Conservation (phyloP, 2,329 filamentous ascomycete genomes). For the Neofusicoccum cordaticola region DNA sequence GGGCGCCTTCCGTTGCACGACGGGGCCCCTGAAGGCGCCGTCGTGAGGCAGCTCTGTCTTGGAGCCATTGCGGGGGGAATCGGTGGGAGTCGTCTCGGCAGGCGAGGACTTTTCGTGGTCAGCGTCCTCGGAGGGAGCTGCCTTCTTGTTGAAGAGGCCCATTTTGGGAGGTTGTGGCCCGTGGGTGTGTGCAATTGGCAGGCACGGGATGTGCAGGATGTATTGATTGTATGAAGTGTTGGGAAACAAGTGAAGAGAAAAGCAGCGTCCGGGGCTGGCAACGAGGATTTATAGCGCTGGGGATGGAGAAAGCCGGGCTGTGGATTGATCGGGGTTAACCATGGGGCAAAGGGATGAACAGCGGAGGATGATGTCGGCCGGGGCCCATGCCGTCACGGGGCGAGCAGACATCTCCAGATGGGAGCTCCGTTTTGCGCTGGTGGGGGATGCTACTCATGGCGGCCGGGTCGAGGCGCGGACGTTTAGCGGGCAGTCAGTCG, state of each 20-base stretch:
- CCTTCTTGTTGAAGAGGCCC: slow-evolving; percentile 18
- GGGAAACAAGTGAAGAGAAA: slow-evolving; percentile 4
- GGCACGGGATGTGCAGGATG: slow-evolving; percentile 2
- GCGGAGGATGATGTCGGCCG: slow-evolving; percentile 12
- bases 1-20: neutral
- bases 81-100: slow-evolving; percentile 16
- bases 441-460: slow-evolving; percentile 16
- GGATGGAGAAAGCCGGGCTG: slow-evolving; percentile 5
- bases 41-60: neutral
- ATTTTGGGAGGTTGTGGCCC: slow-evolving; percentile 4
- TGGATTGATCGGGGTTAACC: slow-evolving; percentile 15
- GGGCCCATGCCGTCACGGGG: slow-evolving; percentile 13
- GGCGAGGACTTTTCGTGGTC: slow-evolving; percentile 14
- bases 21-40: neutral
- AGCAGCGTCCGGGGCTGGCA: neutral
- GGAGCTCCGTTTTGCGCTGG: neutral
- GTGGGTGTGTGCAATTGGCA: slow-evolving; percentile 5
- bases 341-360: slow-evolving; percentile 10
- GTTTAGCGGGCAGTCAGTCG: slow-evolving; percentile 8
- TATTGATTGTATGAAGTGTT: neutral
- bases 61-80: slow-evolving; percentile 11
- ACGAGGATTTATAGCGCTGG: slow-evolving; percentile 10
- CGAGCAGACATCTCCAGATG: slow-evolving; percentile 17
- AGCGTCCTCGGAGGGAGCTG: neutral
- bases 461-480: slow-evolving; percentile 12